Evolutionary conservation across 2,329 filamentous ascomycete species (phyloP), one percentile per base, ranked within the genome.

Genomic region (Nothopassalora personata): DNA sequence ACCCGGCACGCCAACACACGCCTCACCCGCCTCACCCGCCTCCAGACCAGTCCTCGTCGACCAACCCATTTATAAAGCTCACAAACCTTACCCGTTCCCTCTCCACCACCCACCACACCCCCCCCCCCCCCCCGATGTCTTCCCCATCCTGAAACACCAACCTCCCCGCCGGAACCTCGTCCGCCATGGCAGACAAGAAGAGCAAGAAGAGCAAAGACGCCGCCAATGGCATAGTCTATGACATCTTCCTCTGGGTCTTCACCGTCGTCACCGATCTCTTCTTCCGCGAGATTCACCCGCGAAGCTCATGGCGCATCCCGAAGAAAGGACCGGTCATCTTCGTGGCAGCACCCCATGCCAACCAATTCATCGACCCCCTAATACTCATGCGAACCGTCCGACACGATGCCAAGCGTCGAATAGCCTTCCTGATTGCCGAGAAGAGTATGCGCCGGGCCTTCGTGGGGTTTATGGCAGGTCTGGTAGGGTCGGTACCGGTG

Each of bases 281-380:
- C 84, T 99, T 99, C 80, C 88, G 94, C 67, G 94, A 99, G 76
- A 91, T 99, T 15, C 92, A 97, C 73, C 94, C 94, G 11, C 85
- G 94, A 65, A 91, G 91, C 66, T 90, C 92, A 63, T 99, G 94
- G 91, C 93, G 92, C 75, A 89, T 99, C 48, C 94, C 94, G 48
- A 86, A 88, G 69, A 83, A 85, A 63, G 94, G 92, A 0, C 92
- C 94, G 1, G 85, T 99, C 63, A 90, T 99, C 60, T 94, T 99
- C 70, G 94, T 99, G 66, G 94, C 92, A 48, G 94, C 93, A 56
- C 94, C 94, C 66, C 94, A 99, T 80, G 93, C 93, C 60, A 99
- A 99, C 74, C 91, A 94, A 87, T 99, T 99, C 68, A 92, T 97
- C 71, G 94, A 99, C 71, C 93, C 91, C 56, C 83, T 99, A 54